Evolutionary conservation across 2,329 filamentous ascomycete species (phyloP), one percentile per base, ranked within the genome.

Genomic region (Diaporthe humulicola): DNA sequence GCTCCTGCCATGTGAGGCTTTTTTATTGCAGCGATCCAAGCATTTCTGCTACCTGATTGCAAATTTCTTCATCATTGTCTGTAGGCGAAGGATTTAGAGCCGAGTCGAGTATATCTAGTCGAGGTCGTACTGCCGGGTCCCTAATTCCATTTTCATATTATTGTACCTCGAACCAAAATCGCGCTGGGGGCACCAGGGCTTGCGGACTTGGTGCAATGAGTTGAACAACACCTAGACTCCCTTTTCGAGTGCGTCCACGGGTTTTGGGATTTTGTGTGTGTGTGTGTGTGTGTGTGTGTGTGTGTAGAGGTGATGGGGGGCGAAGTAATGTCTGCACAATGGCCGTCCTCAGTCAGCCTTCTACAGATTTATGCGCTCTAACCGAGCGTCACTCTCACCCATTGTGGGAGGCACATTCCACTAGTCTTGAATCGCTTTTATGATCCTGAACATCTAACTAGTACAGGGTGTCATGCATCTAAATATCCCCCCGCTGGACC

Each of bases 381-480:
- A 6, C 36, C 28, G 15, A 5, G 17, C 33, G 45, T 52, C 30
- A 28, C 22, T 12, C 30, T 28, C 45, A 25, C 10, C 30, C 8
- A 36, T 38, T 28, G 6, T 3, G 6, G 6, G 22, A 22, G 8
- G 33, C 30, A 45, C 10, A 17, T 52, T 22, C 58, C 64, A 30
- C 64, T 40, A 40, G 45, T 40, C 45, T 67, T 36, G 30, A 67
- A 67, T 67, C 64, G 64, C 64, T 67, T 67, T 52, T 67, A 67
- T 67, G 64, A 52, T 22, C 64, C 64, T 67, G 64, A 52, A 67
- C 64, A 52, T 67, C 64, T 52, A 52, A 36, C 22, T 54, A 52
- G 64, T 52, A 52, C 64, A 67, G 64, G 33, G 28, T 22, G 38
- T 25, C 61, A 67, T 52, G 45, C n/a, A 40, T 67, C 64, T 67